Conservation (phyloP, 176 grass and related monocot species). For the barley (Hordeum vulgare) region MorexV3_pseudomolecules_assembly NC_058521.1:247047016-247047515, state of each 20-base stretch:
- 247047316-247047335: slow-evolving; percentile 98
- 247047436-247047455: slow-evolving; percentile 92
- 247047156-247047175: slow-evolving; percentile 97
- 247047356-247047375: too few species aligned
- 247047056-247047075: slow-evolving; percentile 73
- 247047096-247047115: slow-evolving; percentile 74
- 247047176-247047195: slow-evolving; percentile 42
- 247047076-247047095: slow-evolving; percentile 78
- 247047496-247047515: not conserved
- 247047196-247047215: not conserved
- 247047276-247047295: slow-evolving; percentile 81
- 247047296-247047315: slow-evolving; percentile 87
- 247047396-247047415: slow-evolving; percentile 91
- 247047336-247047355: too few species aligned
- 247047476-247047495: not conserved
- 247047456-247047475: slow-evolving; percentile 44
- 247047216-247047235: not conserved
- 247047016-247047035: not conserved
- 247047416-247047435: slow-evolving; percentile 97
- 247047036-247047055: slow-evolving; percentile 57
- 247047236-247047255: not conserved
- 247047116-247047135: slow-evolving; percentile 82
- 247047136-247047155: slow-evolving; percentile 87
- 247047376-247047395: slow-evolving; percentile 98
- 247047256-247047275: slow-evolving; percentile 65